Percentiles rank a stretch among this genome's conserved stretches.
Conservation (phyloP, 371 early-diverging fungal species). For the Mortierella sp. region DNA sequence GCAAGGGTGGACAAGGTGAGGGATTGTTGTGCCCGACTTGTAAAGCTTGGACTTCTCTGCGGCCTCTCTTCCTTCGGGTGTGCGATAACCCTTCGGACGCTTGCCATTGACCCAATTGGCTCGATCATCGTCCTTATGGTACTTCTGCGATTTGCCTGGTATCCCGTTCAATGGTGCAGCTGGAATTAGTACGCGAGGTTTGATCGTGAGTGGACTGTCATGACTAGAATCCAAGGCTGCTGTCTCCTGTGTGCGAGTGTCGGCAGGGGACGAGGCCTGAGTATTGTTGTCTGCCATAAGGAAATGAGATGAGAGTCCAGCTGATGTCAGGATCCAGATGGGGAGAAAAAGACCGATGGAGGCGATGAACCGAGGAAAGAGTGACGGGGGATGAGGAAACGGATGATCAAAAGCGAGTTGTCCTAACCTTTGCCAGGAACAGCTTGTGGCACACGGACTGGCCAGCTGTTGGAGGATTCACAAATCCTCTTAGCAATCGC, state of each 20-base stretch:
- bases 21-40: slow-evolving; percentile 45
- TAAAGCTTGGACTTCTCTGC: slow-evolving; percentile 43
- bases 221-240: neutral
- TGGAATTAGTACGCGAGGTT: neutral
- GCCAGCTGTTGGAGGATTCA: too few species aligned
- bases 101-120: slow-evolving; percentile 50
- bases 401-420: too few species aligned
- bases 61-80: slow-evolving; percentile 46
- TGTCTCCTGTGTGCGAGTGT: neutral
- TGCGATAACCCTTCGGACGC: slow-evolving; percentile 45
- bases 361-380: neutral
- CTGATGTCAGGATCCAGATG: neutral
- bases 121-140: slow-evolving; percentile 23
- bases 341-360: neutral
- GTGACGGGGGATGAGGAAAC: too few species aligned
- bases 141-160: slow-evolving; percentile 15
- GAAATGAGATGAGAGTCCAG: neutral
- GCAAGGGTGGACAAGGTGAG: slow-evolving; percentile 37
- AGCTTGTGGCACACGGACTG: too few species aligned
- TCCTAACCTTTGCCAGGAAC: too few species aligned
- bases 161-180: neutral
- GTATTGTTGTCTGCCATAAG: neutral
- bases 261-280: neutral
- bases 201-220: neutral
- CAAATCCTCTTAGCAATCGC: too few species aligned